Base-by-base conservation (phyloP, 2,329 filamentous ascomycete species). In the Stachybotrys chlorohalonatus region DNA sequence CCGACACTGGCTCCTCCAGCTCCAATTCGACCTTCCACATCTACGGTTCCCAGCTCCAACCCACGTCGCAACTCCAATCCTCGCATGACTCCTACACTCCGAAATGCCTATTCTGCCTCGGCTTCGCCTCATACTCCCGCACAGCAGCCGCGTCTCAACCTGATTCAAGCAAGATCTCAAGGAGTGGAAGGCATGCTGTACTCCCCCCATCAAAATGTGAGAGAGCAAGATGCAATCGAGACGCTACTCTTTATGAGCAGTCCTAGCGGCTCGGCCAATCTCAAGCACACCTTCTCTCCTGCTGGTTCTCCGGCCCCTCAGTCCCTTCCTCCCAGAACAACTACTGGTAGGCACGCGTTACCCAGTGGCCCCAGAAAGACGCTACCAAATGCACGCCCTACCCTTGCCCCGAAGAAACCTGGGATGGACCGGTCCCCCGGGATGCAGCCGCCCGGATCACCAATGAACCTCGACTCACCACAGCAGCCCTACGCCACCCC, bases 171-270 rank as follows among this genome's bases (percentile, higher is more conserved):
- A 66, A 58, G 64, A 58, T 56, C 63, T n/a, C 63, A 65, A 57
- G 56, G 66, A 13, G 70, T 68, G 17, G 78, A 81, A 53, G 76
- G 80, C 7, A 81, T 85, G 15, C 71, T 87, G 5, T 84, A 84
- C 57, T 88, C 86, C 32, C 85, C 85, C 1, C 68, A 69, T 55
- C 85, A 89, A 58, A 84, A 83, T 24, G 73, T 81, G 8, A 81
- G 87, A 52, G 89, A 94, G 65, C 87, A 91, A 64, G 89, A 93
- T 63, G 89, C 89, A 6, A 84, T 93, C 50, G 89, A 92, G 65
- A 87, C 87, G 1, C 71, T 94, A 30, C 75, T 93, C 31, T 91
- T 92, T 64, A 87, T 94, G 83, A 90, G 88, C 63, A 89, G 86
- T 58, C 87, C 87, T 0, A 85, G 85, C 15, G 88, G 89, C 67